Conservation (phyloP, 2,329 filamentous ascomycete species). For the Mycosphaerelloides madeirae region DNA sequence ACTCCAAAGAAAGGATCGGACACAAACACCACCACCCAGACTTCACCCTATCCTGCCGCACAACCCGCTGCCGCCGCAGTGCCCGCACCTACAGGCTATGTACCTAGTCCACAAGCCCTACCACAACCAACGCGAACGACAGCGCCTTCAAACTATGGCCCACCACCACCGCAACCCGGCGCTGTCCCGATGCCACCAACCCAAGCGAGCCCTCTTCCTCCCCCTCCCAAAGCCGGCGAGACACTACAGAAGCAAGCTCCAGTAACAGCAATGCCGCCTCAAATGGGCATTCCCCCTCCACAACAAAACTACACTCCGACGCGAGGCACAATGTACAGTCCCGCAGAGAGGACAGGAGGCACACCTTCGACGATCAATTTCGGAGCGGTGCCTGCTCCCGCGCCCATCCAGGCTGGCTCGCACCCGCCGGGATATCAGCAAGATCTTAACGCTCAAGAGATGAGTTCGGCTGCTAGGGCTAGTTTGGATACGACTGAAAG, state of each 20-base stretch:
- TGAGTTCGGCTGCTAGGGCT: constrained; percentile 33
- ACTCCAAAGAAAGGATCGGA: constrained; percentile 34
- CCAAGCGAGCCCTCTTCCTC: constrained; percentile 32
- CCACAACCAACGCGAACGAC: constrained; percentile 25
- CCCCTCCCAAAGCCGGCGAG: constrained; percentile 39
- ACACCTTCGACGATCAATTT: constrained; percentile 38
- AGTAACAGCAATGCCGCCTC: constrained; percentile 31
- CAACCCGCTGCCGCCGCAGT: constrained; percentile 26
- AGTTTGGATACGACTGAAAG: constrained; percentile 28
- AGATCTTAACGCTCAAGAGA: constrained; percentile 40
- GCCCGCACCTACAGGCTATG: constrained; percentile 30
- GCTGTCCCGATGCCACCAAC: constrained; percentile 32
- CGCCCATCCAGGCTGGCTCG: constrained; percentile 22
- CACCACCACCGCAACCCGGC: constrained; percentile 40
- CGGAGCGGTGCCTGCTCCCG: constrained; percentile 31
- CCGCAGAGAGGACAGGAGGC: constrained; percentile 9
- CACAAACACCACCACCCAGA: constrained; percentile 26
- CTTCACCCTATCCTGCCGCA: constrained; percentile 27
- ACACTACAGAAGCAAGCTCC: constrained; percentile 17
- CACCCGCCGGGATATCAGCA: constrained; percentile 49
- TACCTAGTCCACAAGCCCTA: constrained; percentile 18
- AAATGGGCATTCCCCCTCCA: constrained; percentile 39
- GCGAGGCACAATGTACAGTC: constrained; percentile 31
- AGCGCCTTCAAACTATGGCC: constrained; percentile 28
- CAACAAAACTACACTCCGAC: constrained; percentile 35